Percentiles rank a stretch among this genome's conserved stretches.
Evolutionary conservation across 129 eudicot genomes (phyloP).

Genomic region (Cynara cardunculus): DNA sequence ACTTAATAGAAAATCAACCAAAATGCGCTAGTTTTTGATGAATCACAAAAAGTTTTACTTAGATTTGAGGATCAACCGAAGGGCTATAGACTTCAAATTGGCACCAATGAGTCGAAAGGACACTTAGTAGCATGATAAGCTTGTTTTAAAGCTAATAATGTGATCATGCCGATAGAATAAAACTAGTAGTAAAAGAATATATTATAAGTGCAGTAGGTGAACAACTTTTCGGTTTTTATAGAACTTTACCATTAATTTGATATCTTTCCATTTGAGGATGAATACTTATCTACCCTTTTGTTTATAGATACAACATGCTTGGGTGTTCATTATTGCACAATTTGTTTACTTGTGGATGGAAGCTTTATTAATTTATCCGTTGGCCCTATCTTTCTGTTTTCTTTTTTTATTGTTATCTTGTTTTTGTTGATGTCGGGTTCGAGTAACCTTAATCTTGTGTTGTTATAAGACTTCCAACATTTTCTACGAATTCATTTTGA

Average conservation of each 20-base stretch:
- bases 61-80: background rate
- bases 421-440: conserved; percentile 1
- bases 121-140: background rate
- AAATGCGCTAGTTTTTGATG: background rate
- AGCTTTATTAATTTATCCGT: background rate
- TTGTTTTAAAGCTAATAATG: background rate
- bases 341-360: background rate
- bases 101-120: background rate
- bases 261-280: background rate
- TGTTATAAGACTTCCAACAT: background rate
- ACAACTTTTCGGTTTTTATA: conserved; percentile 17
- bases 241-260: conserved; percentile 1
- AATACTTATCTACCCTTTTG: background rate
- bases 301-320: background rate
- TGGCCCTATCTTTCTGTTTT: background rate
- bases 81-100: background rate
- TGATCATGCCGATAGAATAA: background rate
- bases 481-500: background rate
- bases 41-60: background rate
- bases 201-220: conserved; percentile 2
- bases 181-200: conserved; percentile 5
- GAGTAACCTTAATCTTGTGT: background rate
- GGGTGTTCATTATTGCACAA: background rate
- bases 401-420: conserved; percentile 1
- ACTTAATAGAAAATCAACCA: too few relatives aligned